A percentile compares a stretch with the other conserved stretches of the same genome.
Conservation (phyloP, 352 stramenopile genomes). For the Phytophthora pluvialis region DNA sequence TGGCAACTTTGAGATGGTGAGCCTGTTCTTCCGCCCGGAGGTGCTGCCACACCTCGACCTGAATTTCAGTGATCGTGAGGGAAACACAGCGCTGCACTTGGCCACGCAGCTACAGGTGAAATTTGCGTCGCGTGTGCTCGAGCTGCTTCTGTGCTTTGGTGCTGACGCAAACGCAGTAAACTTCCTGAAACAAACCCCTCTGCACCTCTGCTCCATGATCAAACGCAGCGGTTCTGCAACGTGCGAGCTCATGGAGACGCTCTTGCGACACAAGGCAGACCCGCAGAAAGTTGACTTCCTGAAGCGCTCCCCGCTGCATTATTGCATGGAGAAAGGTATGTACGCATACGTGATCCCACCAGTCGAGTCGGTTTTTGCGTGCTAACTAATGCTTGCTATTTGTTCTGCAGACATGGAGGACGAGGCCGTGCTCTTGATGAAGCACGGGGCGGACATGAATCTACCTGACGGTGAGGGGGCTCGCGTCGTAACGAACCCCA, state of each 20-base stretch:
- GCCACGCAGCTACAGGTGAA: constrained; percentile 64
- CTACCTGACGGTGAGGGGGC: constrained; percentile 61
- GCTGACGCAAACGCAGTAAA: constrained; percentile 68
- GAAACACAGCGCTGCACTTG: constrained; percentile 76
- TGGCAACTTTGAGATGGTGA: constrained; percentile 67
- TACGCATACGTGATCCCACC: background rate
- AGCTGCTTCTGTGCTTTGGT: constrained; percentile 75
- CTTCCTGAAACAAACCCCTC: constrained; percentile 73
- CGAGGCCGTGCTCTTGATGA: constrained; percentile 64
- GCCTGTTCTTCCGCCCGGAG: constrained; percentile 80
- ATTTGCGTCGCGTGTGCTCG: constrained; percentile 67
- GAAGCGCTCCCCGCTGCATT: constrained; percentile 81
- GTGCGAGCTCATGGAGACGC: constrained; percentile 62
- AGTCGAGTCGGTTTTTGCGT: background rate
- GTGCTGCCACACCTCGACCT: constrained; percentile 73
- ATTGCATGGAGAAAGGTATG: constrained; percentile 78
- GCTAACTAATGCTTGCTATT: background rate
- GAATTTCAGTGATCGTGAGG: constrained; percentile 69
- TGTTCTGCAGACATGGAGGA: constrained; percentile 60
- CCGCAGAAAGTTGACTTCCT: constrained; percentile 62
- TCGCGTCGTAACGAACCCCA: constrained; percentile 61
- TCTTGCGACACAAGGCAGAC: constrained; percentile 65
- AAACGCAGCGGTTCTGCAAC: constrained; percentile 52
- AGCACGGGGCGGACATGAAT: constrained; percentile 76
- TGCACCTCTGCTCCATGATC: constrained; percentile 79